Evolutionary conservation across 2,329 filamentous ascomycete genomes (phyloP).

Genomic region (Leptosphaerulina australis): DNA sequence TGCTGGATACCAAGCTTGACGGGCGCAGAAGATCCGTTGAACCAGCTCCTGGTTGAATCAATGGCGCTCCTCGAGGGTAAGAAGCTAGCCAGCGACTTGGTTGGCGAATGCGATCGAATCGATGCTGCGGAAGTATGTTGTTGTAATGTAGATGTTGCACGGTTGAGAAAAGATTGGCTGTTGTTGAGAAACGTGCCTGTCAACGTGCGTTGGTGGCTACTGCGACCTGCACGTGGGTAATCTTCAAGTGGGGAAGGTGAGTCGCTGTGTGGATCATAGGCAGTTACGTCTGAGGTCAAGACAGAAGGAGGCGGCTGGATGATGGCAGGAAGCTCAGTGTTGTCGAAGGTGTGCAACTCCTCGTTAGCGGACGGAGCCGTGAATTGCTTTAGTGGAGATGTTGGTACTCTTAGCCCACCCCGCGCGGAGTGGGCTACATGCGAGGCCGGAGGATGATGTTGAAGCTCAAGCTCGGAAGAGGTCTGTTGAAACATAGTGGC

Average conservation of each 20-base stretch:
- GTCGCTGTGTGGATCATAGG: conserved; percentile 43
- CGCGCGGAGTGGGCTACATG: conserved; percentile 41
- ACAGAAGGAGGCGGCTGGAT: conserved; percentile 46
- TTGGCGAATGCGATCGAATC: conserved; percentile 45
- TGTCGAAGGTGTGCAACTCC: conserved; percentile 37
- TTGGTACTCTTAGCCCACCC: conserved; percentile 24
- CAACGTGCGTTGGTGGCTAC: conserved; percentile 42
- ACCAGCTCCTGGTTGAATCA: conserved; percentile 55
- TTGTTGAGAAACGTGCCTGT: conserved; percentile 49
- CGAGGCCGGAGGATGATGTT: conserved; percentile 33
- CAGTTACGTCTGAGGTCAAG: conserved; percentile 37
- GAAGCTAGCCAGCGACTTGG: conserved; percentile 49
- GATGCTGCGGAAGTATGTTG: conserved; percentile 49
- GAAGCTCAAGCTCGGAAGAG: conserved; percentile 28
- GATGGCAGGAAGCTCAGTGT: conserved; percentile 39
- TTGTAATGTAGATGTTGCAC: conserved; percentile 45
- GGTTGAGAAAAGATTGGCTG: conserved; percentile 35
- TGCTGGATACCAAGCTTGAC: conserved; percentile 52
- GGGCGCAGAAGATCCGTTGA: conserved; percentile 59
- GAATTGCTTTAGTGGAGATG: conserved; percentile 33
- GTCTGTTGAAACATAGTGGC: conserved; percentile 33
- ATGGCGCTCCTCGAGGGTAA: conserved; percentile 42
- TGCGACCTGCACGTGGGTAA: conserved; percentile 28
- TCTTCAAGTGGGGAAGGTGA: conserved; percentile 37
- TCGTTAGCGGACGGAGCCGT: conserved; percentile 29